These are phyloP conservation scores for Paracoccidioides brasiliensis DNA, from an alignment of 2,329 filamentous ascomycete species.

Conservation along the genomic window DNA sequence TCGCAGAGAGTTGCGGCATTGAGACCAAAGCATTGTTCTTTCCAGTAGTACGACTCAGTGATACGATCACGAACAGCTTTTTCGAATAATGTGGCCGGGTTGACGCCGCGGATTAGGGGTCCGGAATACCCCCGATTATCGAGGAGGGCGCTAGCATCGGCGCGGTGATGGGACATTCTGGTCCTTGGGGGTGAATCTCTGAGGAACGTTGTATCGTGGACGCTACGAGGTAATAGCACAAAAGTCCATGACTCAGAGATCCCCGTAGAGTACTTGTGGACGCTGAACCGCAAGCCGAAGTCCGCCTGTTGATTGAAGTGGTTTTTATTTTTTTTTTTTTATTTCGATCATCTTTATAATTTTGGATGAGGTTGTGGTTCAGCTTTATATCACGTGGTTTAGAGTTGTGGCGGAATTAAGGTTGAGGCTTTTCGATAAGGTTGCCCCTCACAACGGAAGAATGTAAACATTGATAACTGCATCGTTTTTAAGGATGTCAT, in stretches of 20 bases:
- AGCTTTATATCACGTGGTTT: neutral
- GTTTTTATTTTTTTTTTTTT: neutral
- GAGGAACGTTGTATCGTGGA: neutral
- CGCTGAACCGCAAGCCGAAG: too few relatives aligned
- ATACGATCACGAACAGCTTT: conserved; percentile 93
- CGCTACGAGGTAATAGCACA: neutral
- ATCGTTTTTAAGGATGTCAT: neutral
- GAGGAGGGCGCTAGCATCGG: conserved; percentile 64
- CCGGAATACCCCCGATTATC: conserved; percentile 78
- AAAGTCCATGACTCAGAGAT: neutral
- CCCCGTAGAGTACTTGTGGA: neutral
- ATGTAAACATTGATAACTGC: neutral
- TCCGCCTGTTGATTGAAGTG: too few relatives aligned
- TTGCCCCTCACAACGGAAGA: neutral
- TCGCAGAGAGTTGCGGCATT: conserved; percentile 74
- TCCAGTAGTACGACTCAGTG: conserved; percentile 92
- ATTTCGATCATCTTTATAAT: too few relatives aligned
- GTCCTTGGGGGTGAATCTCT: neutral
- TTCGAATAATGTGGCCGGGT: conserved; percentile 91
- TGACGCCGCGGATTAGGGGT: conserved; percentile 71
- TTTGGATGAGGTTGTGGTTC: neutral
- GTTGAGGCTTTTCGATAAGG: conserved; percentile 2
- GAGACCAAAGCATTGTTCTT: conserved; percentile 93
- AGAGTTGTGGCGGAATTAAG: neutral
- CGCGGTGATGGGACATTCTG: conserved; percentile 47